Conservation (phyloP, 257 asterid genomes). For the Asclepias syriaca region DNA sequence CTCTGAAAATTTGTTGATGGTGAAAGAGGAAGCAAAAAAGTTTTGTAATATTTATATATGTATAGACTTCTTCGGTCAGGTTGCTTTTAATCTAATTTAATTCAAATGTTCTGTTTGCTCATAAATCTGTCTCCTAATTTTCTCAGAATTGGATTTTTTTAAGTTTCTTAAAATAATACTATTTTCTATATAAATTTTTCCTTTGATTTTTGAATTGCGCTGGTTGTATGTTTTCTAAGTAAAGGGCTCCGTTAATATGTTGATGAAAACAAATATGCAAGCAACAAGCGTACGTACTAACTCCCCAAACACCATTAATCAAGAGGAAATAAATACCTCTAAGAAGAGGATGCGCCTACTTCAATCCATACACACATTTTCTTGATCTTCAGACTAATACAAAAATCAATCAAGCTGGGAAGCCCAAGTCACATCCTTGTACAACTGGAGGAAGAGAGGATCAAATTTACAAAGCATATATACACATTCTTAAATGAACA, state of each 20-base stretch:
- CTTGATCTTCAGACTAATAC: background rate
- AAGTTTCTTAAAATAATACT: no score
- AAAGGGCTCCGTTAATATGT: no score
- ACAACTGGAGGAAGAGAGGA: conserved; percentile 1
- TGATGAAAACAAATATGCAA: no score
- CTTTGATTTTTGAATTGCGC: no score
- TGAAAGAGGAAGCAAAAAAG: conserved; percentile 20
- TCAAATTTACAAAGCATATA: conserved; percentile 18
- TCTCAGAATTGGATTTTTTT: no score
- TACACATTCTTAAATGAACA: conserved; percentile 9
- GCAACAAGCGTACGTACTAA: background rate
- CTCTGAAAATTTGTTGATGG: conserved; percentile 6
- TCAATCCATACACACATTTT: background rate
- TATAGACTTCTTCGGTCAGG: background rate
- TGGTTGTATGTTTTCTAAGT: no score
- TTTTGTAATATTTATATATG: conserved; percentile 30
- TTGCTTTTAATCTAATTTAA: conserved; percentile 24
- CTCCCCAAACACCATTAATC: background rate
- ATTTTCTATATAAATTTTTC: no score
- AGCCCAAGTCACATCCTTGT: conserved; percentile 1
- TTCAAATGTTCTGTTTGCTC: conserved; percentile 8
- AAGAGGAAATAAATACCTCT: background rate
- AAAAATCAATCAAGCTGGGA: background rate
- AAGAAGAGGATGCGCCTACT: background rate
- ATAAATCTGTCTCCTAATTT: background rate